Evolutionary conservation across 139 green algal genomes (phyloP), one percentile per base, ranked within the genome.

Genomic region (Auxenochlorella pyrenoidosa): DNA sequence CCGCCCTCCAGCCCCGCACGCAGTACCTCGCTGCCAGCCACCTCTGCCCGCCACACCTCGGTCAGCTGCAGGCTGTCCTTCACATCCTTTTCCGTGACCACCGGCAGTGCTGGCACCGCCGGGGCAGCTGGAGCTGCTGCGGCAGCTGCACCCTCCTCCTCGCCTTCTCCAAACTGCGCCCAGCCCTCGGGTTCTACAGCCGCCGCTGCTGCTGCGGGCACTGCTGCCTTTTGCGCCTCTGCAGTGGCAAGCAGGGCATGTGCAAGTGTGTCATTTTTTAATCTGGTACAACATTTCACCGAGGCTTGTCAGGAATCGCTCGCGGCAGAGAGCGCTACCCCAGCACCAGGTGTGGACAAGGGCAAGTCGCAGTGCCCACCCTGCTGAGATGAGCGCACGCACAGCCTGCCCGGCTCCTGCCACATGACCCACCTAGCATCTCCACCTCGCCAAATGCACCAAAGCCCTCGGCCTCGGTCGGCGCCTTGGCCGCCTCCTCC

Each of bases 11-110:
- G 38, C 21, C 77, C 79, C 3, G 85, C 85, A 4, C 54, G 32
- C 54, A 88, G 28, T 5, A 92, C 18, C 16, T 12, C 5, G 26
- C 72, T 80, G 30, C 60, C 75, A 22, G 65, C 73, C 41, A 82
- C 85, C 59, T 88, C 68, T 8, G 51, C 89, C 12, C 66, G 77
- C 78, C 79, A 92, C 36, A 92, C 77, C 43, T 92, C 89, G 32
- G 87, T 73, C 58, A 92, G 66, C 75, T 89, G 83, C 60, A 91
- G 59, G 65, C 77, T 82, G 47, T 88, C 77, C 71, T 84, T 36
- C 58, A 91, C 71, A 54, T 91, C 85, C 75, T 79, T 71, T 1
- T 77, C 47, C 32, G 58, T 87, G 41, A 72, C 10, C 5, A 54
- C 38, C 26, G 68, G 82, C 82, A 72, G 70, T 0, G 34, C n/a